A percentile compares a stretch with the other conserved stretches of the same genome.
Evolutionary conservation across 176 grass and related monocot species (phyloP).

Genomic region (Aegilops bicornis): DNA sequence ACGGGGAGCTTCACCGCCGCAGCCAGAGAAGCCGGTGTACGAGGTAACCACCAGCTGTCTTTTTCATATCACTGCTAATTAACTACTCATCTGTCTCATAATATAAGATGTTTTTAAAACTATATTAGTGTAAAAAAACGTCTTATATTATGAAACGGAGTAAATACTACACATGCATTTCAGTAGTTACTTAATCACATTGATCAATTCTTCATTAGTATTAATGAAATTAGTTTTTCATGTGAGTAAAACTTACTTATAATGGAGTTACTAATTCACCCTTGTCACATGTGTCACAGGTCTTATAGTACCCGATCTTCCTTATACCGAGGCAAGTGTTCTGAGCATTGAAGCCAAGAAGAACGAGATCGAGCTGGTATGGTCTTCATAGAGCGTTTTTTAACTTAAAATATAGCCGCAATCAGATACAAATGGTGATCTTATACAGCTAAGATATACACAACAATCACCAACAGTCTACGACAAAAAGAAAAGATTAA

Average conservation of each 20-base stretch:
- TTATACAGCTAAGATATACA: too few species aligned
- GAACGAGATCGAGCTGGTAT: constrained; percentile 76
- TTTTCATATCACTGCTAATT: not conserved
- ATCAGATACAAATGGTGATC: too few species aligned
- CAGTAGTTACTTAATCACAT: not conserved
- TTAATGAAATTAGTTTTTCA: not conserved
- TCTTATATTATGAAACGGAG: too few species aligned
- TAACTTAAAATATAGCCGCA: too few species aligned
- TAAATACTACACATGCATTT: not conserved
- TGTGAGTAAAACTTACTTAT: too few species aligned
- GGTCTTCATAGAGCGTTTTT: not conserved
- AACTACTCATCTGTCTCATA: not conserved
- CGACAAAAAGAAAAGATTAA: too few species aligned
- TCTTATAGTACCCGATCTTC: constrained; percentile 80
- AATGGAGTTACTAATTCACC: not conserved
- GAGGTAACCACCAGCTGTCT: constrained; percentile 27
- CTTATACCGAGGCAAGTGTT: constrained; percentile 32
- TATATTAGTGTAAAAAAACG: too few species aligned
- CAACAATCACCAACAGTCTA: too few species aligned
- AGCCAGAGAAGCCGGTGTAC: constrained; percentile 42
- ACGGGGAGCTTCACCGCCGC: constrained; percentile 50
- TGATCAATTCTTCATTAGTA: not conserved
- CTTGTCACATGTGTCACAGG: constrained; percentile 29
- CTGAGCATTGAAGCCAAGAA: constrained; percentile 54
- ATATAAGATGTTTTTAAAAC: too few species aligned